phyloP scores from a whole-genome alignment of 352 stramenopile genomes.

The Pythium aristosporum region DNA sequence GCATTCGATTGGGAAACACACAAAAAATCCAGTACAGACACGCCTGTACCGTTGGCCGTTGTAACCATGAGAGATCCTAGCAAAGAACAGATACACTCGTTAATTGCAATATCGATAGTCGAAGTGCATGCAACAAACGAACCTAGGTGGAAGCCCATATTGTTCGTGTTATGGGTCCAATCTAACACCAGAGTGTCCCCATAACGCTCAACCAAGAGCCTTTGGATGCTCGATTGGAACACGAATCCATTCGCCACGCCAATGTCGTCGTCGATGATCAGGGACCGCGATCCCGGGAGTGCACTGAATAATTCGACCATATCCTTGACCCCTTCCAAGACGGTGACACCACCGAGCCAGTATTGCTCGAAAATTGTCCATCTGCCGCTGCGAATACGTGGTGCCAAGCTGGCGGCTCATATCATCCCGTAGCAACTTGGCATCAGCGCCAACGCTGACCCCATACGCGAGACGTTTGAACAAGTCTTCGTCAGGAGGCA shows the following conservation, averaged over 20 bases:
- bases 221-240: conserved; percentile 16
- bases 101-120: neutral
- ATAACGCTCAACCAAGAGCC: conserved; percentile 14
- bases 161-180: conserved; percentile 33
- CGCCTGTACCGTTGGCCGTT: conserved; percentile 12
- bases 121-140: neutral
- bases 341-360: neutral
- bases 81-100: neutral
- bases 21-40: conserved; percentile 26
- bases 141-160: conserved; percentile 26
- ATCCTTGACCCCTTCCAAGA: neutral
- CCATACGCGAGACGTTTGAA: neutral
- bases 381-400: neutral
- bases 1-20: conserved; percentile 14
- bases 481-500: neutral
- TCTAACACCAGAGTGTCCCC: conserved; percentile 26
- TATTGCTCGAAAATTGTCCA: neutral
- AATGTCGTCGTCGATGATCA: conserved; percentile 10
- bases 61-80: conserved; percentile 24
- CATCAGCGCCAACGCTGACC: neutral
- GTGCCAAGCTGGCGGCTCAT: neutral
- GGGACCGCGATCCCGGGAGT: neutral
- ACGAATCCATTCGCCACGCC: conserved; percentile 10
- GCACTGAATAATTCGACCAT: neutral
- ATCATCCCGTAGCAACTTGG: neutral